Base-by-base conservation (phyloP, 1,139 yeast genomes). In the Spencermartinsiella ligniputridi region DNA sequence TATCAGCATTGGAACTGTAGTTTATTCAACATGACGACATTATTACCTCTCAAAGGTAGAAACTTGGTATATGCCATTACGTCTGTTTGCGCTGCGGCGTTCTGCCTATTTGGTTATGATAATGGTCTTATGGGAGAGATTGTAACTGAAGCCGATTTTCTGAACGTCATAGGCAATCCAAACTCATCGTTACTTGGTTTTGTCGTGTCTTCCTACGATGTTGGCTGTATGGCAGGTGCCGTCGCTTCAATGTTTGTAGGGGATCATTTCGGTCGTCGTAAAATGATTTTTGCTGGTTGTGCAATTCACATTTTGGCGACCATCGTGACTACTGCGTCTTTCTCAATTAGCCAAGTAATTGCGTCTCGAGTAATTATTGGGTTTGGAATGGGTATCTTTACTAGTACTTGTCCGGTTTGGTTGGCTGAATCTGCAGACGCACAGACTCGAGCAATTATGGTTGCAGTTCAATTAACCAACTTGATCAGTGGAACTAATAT, bases 401-500 rank as follows among this genome's bases (percentile, higher is more conserved):
- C 81, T 56, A 79, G 79, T 38, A 76, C 78, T 50, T 77, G 77
- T 45, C 79, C 81, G 51, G 72, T 78, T 29, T 76, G 79, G 62
- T 71, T 76, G 47, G 70, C 82, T 2, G 84, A 79, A 55, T 71
- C 75, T 39, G 75, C 77, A 20, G 79, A 79, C 16, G 76, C 81
- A 3, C 62, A 62, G 21, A 72, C 68, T 15, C 69, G 83, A 57
- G 83, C 82, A 47, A 69, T 71, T 47, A 60, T 78, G 46, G 74
- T 53, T 64, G 69, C 54, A 24, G 40, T 54, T 75, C 55, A 52
- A 55, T 70, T 80, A 62, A 84, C 81, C 43, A 75, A 75, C 56
- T 68, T 82, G 61, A 85, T 84, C 39, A 68, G 81, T 43, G 88
- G 88, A 55, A 79, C 85, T 35, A 72, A 77, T 58, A 69, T 81